A percentile compares a stretch with the other conserved stretches of the same genome.
Conservation (phyloP, 306 rosid species). For the Prunus mume region DNA sequence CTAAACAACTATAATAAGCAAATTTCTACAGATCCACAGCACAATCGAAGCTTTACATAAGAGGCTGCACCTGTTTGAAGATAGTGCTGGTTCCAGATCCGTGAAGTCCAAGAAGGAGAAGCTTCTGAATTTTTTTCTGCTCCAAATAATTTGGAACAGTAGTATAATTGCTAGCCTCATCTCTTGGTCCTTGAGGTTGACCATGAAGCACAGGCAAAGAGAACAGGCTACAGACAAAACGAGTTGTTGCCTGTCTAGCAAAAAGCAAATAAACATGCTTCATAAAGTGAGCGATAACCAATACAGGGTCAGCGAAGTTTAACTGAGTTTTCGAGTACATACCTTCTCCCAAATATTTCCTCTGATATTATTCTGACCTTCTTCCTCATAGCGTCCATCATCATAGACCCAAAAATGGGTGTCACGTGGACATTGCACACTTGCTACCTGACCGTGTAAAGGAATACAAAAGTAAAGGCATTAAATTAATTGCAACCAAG, state of each 20-base stretch:
- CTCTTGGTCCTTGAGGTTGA: constrained; percentile 69
- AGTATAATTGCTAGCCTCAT: constrained; percentile 78
- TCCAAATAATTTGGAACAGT: constrained; percentile 77
- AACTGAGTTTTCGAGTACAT: constrained; percentile 22
- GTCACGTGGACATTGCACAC: constrained; percentile 98
- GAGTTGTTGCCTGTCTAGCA: constrained; percentile 74
- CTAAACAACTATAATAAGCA: neutral
- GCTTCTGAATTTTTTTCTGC: constrained; percentile 84
- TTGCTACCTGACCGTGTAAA: constrained; percentile 77
- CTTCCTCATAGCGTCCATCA: constrained; percentile 98
- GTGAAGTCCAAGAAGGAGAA: constrained; percentile 86
- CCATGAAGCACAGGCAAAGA: constrained; percentile 86
- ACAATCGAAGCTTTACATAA: neutral
- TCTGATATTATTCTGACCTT: constrained; percentile 97
- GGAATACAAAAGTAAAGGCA: constrained; percentile 15
- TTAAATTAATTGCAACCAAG: constrained; percentile 15
- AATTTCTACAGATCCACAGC: neutral
- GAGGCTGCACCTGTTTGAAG: constrained; percentile 76
- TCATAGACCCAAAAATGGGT: constrained; percentile 99
- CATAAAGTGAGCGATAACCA: constrained; percentile 22
- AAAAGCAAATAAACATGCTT: constrained; percentile 29
- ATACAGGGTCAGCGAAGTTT: constrained; percentile 10
- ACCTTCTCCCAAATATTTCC: constrained; percentile 99
- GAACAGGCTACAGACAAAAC: constrained; percentile 69
- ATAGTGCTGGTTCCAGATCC: constrained; percentile 98